Percentiles rank a stretch among this genome's conserved stretches.
These are phyloP conservation scores for Didymella pinodella DNA, from an alignment of 2,329 filamentous ascomycete genomes.

Conservation along the genomic window DNA sequence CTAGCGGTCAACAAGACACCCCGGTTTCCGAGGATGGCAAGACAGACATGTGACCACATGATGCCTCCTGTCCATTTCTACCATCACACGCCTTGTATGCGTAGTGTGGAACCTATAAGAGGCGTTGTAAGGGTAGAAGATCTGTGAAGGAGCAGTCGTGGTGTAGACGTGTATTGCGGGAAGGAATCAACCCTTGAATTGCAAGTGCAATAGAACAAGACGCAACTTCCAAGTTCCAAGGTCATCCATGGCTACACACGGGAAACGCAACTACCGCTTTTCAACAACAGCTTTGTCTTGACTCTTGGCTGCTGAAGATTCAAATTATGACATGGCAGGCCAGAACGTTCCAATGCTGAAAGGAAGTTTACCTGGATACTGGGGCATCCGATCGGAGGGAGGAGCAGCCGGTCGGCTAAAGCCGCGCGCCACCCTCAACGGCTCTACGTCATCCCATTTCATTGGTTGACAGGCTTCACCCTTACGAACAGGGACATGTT, in stretches of 20 bases:
- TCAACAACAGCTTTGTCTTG: background rate
- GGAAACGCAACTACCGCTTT: background rate
- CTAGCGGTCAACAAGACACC: slow-evolving; percentile 14
- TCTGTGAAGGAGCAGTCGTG: background rate
- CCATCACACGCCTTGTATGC: background rate
- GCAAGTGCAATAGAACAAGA: background rate
- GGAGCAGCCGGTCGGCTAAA: background rate
- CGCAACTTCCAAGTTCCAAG: too few relatives aligned
- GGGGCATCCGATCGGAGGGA: slow-evolving; percentile 1
- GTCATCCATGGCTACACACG: background rate
- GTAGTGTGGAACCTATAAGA: background rate
- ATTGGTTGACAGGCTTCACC: slow-evolving; percentile 2
- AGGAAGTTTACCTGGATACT: background rate
- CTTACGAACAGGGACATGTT: background rate
- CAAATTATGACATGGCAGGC: background rate
- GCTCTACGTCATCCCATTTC: background rate
- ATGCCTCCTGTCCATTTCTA: background rate
- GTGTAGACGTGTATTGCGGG: background rate
- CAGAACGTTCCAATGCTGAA: background rate
- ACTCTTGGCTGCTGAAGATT: slow-evolving; percentile 2
- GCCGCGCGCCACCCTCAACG: background rate
- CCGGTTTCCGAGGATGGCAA: slow-evolving; percentile 20
- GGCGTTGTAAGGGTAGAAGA: background rate
- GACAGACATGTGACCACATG: slow-evolving; percentile 15
- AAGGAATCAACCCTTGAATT: background rate